These are phyloP conservation scores for Elsinoe batatas DNA, from an alignment of 2,329 filamentous ascomycete genomes.

Conservation along the genomic window DNA sequence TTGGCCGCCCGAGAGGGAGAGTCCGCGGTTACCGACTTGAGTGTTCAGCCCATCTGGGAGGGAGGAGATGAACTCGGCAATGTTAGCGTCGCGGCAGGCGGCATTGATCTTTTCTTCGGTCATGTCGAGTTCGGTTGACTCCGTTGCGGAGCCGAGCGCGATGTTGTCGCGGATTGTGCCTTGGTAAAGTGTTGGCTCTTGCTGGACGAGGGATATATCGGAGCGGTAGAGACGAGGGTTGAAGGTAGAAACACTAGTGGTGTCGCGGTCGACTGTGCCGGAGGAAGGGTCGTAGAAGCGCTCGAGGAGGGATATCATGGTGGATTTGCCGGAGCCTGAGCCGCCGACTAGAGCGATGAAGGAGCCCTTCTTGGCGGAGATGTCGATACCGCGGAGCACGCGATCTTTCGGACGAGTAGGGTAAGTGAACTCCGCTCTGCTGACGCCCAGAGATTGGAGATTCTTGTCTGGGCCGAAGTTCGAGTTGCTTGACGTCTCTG, in stretches of 20 bases:
- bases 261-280: constrained; percentile 51
- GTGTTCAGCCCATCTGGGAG: constrained; percentile 66
- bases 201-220: constrained; percentile 34
- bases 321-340: constrained; percentile 63
- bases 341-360: constrained; percentile 62
- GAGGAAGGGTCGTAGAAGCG: constrained; percentile 59
- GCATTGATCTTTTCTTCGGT: constrained; percentile 24
- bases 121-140: constrained; percentile 24
- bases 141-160: constrained; percentile 14
- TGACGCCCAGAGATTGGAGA: constrained; percentile 28
- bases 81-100: constrained; percentile 21
- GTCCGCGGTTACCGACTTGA: constrained; percentile 30
- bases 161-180: constrained; percentile 32
- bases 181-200: constrained; percentile 39
- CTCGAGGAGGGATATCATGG: constrained; percentile 52
- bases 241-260: constrained; percentile 25
- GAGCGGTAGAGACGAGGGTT: constrained; percentile 31
- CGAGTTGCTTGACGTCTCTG: not conserved
- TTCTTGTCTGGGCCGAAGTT: constrained; percentile 22
- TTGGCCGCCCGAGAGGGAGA: constrained; percentile 21
- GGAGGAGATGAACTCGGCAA: constrained; percentile 24
- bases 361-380: constrained; percentile 48
- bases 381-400: not conserved
- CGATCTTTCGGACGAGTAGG: constrained; percentile 43
- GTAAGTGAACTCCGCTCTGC: constrained; percentile 52